Evolutionary conservation across 2,329 filamentous ascomycete genomes (phyloP).

Genomic region (Trichoderma sp.): DNA sequence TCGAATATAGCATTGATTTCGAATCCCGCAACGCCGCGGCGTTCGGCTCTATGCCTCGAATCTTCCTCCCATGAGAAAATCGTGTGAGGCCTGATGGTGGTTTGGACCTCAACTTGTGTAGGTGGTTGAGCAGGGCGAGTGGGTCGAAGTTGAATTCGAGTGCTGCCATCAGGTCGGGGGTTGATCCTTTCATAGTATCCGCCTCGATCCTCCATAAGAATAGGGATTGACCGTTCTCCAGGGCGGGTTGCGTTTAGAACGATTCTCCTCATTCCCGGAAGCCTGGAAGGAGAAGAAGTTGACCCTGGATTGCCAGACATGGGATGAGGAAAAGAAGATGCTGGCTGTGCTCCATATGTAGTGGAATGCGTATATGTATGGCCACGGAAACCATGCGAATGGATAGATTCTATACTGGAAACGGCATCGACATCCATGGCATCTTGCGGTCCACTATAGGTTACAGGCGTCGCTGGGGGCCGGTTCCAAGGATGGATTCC

Average conservation of each 20-base stretch:
- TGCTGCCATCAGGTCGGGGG: neutral
- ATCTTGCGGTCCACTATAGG: neutral
- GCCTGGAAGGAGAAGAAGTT: slow-evolving; percentile 21
- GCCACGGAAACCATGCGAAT: slow-evolving; percentile 6
- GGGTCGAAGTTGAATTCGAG: slow-evolving; percentile 15
- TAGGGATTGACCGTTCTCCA: slow-evolving; percentile 32
- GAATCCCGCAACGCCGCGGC: slow-evolving; percentile 22
- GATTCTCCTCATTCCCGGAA: slow-evolving; percentile 28
- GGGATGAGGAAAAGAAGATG: slow-evolving; percentile 11
- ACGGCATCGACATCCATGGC: slow-evolving; percentile 3
- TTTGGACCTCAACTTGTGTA: neutral
- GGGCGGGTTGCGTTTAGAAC: slow-evolving; percentile 32
- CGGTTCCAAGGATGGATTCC: slow-evolving; percentile 19
- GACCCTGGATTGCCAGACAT: slow-evolving; percentile 22
- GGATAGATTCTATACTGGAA: slow-evolving; percentile 15
- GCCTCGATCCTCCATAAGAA: slow-evolving; percentile 41
- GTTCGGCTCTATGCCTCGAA: slow-evolving; percentile 22
- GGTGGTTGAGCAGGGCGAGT: slow-evolving; percentile 5
- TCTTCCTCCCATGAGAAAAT: slow-evolving; percentile 25
- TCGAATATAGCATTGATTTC: slow-evolving; percentile 25
- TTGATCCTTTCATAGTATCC: slow-evolving; percentile 37
- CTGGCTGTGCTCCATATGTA: neutral
- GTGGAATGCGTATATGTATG: neutral
- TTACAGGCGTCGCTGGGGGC: neutral
- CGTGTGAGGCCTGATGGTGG: slow-evolving; percentile 19